These are phyloP conservation scores for Thyridium curvatum DNA, from an alignment of 2,329 filamentous ascomycete genomes.

Conservation along the genomic window DNA sequence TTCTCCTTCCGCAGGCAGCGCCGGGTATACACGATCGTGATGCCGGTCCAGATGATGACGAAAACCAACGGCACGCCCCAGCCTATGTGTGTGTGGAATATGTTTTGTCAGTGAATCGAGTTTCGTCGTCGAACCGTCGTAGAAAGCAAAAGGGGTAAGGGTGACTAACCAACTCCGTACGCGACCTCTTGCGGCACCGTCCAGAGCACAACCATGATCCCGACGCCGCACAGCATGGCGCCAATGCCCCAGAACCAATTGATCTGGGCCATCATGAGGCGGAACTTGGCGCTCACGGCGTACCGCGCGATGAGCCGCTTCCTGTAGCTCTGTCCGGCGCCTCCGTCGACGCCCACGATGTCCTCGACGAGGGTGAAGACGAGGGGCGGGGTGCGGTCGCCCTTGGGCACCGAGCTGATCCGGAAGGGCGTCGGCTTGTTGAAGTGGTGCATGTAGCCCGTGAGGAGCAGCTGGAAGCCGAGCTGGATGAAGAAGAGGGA, in stretches of 20 bases:
- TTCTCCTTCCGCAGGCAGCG: too few relatives aligned
- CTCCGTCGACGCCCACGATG: slow-evolving; percentile 60
- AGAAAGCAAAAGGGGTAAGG: slow-evolving; percentile 4
- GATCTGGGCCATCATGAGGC: slow-evolving; percentile 44
- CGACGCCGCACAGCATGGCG: slow-evolving; percentile 36
- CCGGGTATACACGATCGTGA: too few relatives aligned
- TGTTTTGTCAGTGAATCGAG: too few relatives aligned
- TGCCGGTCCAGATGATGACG: too few relatives aligned
- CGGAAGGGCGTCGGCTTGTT: slow-evolving; percentile 46
- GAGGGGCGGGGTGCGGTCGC: slow-evolving; percentile 50
- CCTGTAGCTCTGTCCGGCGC: slow-evolving; percentile 47
- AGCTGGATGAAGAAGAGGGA: slow-evolving; percentile 43
- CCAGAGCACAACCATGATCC: slow-evolving; percentile 40
- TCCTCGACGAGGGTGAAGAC: slow-evolving; percentile 63
- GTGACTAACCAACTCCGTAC: slow-evolving; percentile 31
- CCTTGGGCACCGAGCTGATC: slow-evolving; percentile 57
- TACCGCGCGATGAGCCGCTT: slow-evolving; percentile 44
- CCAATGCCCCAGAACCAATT: slow-evolving; percentile 53
- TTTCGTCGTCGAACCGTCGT: too few relatives aligned
- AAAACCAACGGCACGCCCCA: too few relatives aligned
- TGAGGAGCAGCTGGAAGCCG: slow-evolving; percentile 32
- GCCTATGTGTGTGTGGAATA: too few relatives aligned
- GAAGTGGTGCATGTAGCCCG: slow-evolving; percentile 27
- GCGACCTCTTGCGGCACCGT: slow-evolving; percentile 38
- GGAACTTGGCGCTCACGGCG: slow-evolving; percentile 45